These are phyloP conservation scores for Aspergillus hiratsukae DNA, from an alignment of 2,329 filamentous ascomycete species.

Conservation along the genomic window DNA sequence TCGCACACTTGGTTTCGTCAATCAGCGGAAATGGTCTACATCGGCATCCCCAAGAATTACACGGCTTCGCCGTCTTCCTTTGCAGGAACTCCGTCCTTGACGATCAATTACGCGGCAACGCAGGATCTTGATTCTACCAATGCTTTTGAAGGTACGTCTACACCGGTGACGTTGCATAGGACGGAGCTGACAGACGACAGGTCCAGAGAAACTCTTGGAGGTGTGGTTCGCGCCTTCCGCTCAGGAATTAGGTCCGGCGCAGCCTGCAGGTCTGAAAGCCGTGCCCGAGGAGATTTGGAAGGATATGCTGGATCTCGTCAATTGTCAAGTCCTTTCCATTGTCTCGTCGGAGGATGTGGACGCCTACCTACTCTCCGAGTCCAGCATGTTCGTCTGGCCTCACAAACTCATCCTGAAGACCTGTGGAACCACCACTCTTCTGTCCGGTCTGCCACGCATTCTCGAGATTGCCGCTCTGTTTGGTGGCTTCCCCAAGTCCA, in stretches of 20 bases:
- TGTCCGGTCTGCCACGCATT: constrained; percentile 83
- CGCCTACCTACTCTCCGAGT: constrained; percentile 94
- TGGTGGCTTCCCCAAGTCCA: constrained; percentile 82
- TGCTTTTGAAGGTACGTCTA: constrained; percentile 77
- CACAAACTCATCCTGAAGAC: constrained; percentile 99
- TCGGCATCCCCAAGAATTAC: constrained; percentile 74
- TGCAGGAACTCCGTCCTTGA: constrained; percentile 80
- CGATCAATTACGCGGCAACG: constrained; percentile 93
- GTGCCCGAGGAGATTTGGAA: constrained; percentile 86
- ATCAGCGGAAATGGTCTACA: constrained; percentile 66
- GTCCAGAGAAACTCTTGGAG: constrained; percentile 95
- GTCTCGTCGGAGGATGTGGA: constrained; percentile 91
- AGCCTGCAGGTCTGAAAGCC: constrained; percentile 75
- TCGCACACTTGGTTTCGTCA: constrained; percentile 13
- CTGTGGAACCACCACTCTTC: constrained; percentile 90
- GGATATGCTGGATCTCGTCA: constrained; percentile 94
- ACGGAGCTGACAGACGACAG: constrained; percentile 40
- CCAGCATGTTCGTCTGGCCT: constrained; percentile 99
- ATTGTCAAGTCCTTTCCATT: constrained; percentile 95
- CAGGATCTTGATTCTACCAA: constrained; percentile 90
- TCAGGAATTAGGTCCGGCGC: constrained; percentile 61
- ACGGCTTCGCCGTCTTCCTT: constrained; percentile 74
- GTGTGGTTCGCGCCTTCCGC: constrained; percentile 93
- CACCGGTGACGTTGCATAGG: background rate
- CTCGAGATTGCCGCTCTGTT: constrained; percentile 84